These are phyloP conservation scores for Arbutus unedo DNA, from an alignment of 148 eudicot species.

Conservation along the genomic window DNA sequence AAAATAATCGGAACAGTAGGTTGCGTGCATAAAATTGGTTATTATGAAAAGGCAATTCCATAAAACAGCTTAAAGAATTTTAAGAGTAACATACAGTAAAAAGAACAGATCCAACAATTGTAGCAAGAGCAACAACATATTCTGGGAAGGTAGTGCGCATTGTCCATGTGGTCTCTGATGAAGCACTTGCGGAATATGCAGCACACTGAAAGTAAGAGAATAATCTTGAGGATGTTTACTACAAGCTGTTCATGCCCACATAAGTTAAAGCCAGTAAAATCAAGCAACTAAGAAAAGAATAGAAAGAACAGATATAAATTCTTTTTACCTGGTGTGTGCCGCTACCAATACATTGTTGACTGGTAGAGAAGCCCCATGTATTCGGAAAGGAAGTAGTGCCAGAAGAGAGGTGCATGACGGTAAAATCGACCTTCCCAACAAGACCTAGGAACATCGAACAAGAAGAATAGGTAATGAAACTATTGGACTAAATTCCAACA, in stretches of 20 bases:
- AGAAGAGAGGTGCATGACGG: constrained; percentile 88
- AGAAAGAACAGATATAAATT: background rate
- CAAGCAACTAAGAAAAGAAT: background rate
- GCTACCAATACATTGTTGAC: constrained; percentile 63
- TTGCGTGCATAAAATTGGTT: too few species aligned
- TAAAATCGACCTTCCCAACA: constrained; percentile 93
- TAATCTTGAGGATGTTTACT: background rate
- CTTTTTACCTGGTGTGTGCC: constrained; percentile 53
- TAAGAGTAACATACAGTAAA: constrained; percentile 58
- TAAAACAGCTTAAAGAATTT: background rate
- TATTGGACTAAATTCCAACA: background rate
- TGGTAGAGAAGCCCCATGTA: constrained; percentile 54
- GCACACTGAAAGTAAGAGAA: constrained; percentile 62
- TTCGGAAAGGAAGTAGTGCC: constrained; percentile 57
- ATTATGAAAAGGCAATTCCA: too few species aligned
- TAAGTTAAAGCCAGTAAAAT: background rate
- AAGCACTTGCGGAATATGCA: constrained; percentile 65
- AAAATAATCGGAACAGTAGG: background rate
- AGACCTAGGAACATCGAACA: constrained; percentile 43
- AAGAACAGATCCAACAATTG: constrained; percentile 93
- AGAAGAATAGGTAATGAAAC: too few species aligned
- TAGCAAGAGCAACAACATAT: constrained; percentile 95
- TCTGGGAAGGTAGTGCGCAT: constrained; percentile 95
- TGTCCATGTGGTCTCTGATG: constrained; percentile 96
- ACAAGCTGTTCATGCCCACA: background rate